Evolutionary conservation across 208 protist genomes (phyloP).

Genomic region (Borovskyia barvae): DNA sequence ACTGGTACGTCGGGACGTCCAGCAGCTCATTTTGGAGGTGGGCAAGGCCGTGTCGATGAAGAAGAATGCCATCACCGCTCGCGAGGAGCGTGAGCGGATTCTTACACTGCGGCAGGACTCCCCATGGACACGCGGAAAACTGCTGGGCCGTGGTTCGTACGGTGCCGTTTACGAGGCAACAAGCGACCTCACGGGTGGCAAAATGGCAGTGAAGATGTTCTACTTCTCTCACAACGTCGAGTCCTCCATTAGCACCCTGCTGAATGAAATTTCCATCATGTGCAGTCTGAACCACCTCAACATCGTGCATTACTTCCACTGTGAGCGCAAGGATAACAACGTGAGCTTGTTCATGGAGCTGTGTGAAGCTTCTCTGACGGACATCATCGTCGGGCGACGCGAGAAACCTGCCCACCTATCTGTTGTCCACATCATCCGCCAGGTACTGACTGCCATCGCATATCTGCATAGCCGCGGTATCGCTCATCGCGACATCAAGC

Average conservation of each 20-base stretch:
- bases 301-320: constrained; percentile 93
- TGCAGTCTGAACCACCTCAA: constrained; percentile 90
- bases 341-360: constrained; percentile 93
- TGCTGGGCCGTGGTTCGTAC: constrained; percentile 86
- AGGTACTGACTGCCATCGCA: constrained; percentile 94
- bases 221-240: constrained; percentile 75
- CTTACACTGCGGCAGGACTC: constrained; percentile 87
- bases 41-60: constrained; percentile 75
- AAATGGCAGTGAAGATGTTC: constrained; percentile 94
- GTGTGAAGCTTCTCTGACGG: constrained; percentile 81
- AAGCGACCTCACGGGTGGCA: constrained; percentile 90
- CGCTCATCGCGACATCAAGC: constrained; percentile 98
- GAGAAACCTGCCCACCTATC: constrained; percentile 59
- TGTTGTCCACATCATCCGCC: constrained; percentile 85
- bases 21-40: constrained; percentile 76
- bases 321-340: constrained; percentile 82
- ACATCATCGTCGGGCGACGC: constrained; percentile 62
- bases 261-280: constrained; percentile 92
- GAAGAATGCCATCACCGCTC: constrained; percentile 82
- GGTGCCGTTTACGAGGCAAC: constrained; percentile 89
- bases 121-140: constrained; percentile 86
- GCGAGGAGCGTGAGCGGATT: constrained; percentile 83
- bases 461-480: constrained; percentile 97
- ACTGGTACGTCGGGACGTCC: constrained; percentile 65
- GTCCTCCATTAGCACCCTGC: constrained; percentile 72